Evolutionary conservation across 257 asterid species (phyloP).

Genomic region (Hygrophila difformis): DNA sequence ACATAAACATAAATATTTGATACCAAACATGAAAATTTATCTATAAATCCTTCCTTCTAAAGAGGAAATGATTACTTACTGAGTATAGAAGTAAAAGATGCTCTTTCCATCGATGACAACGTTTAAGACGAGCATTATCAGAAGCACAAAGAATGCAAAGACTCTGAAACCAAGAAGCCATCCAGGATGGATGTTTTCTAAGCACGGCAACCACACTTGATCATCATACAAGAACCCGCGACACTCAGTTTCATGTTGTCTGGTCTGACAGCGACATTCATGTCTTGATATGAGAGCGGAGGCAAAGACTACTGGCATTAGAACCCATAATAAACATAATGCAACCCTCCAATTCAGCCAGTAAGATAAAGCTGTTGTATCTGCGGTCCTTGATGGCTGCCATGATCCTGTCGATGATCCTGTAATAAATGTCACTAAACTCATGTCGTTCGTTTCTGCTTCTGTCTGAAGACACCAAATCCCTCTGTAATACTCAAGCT

Average conservation of each 20-base stretch:
- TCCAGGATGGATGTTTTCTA: constrained; percentile 61
- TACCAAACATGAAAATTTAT: too few relatives aligned
- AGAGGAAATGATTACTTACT: constrained; percentile 37
- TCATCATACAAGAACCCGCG: constrained; percentile 63
- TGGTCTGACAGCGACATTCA: constrained; percentile 38
- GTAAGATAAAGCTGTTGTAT: constrained; percentile 64
- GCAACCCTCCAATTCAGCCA: constrained; percentile 91
- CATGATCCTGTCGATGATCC: constrained; percentile 62
- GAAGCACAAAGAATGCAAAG: constrained; percentile 66
- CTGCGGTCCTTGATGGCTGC: constrained; percentile 70
- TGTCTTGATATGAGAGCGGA: constrained; percentile 57
- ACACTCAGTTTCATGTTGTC: constrained; percentile 23
- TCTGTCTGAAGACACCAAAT: constrained; percentile 18
- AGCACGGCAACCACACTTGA: constrained; percentile 86
- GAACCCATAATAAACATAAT: constrained; percentile 72
- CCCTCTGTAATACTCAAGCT: too few relatives aligned
- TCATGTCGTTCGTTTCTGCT: too few relatives aligned
- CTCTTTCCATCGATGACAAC: constrained; percentile 59
- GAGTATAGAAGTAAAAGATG: constrained; percentile 80
- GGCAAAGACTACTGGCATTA: constrained; percentile 60
- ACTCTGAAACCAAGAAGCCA: constrained; percentile 73
- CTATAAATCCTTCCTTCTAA: too few relatives aligned
- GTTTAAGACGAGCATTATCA: constrained; percentile 61
- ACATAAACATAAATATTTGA: too few relatives aligned
- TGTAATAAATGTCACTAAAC: constrained; percentile 70